Percentiles rank a stretch among this genome's conserved stretches.
Evolutionary conservation across 495 filamentous ascomycete genomes (phyloP).

Genomic region (Xylaria grammica): DNA sequence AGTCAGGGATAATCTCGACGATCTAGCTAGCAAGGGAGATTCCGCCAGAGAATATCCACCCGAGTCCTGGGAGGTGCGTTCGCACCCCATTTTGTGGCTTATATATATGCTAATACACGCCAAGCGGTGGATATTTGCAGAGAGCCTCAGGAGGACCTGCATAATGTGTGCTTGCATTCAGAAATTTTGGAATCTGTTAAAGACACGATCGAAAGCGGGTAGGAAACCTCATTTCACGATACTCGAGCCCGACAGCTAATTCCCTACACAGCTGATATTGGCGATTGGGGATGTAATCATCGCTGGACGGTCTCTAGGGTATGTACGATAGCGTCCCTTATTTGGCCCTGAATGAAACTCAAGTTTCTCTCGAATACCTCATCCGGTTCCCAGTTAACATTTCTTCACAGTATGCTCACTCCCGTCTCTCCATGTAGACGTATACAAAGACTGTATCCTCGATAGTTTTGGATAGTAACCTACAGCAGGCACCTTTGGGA

Average conservation of each 20-base stretch:
- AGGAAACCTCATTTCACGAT: background rate
- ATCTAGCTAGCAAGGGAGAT: constrained; percentile 23
- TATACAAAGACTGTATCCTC: background rate
- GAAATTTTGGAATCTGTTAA: constrained; percentile 26
- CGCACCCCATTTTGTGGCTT: background rate
- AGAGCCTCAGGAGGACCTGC: constrained; percentile 33
- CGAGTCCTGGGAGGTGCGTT: constrained; percentile 35
- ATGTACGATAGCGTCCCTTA: background rate
- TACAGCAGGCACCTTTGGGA: constrained; percentile 27
- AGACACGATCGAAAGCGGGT: constrained; percentile 12
- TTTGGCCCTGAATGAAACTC: too few species aligned
- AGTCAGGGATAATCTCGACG: constrained; percentile 38
- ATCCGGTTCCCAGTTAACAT: background rate
- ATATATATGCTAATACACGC: background rate
- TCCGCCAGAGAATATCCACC: constrained; percentile 26
- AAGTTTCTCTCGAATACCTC: too few species aligned
- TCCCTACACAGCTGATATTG: constrained; percentile 12
- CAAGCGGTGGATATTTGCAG: constrained; percentile 36
- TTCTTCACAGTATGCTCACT: background rate
- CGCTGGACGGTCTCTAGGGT: constrained; percentile 31
- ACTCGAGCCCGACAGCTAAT: background rate
- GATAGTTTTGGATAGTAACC: background rate
- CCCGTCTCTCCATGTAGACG: background rate
- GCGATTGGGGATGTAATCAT: constrained; percentile 25
- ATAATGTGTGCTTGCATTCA: constrained; percentile 26